These are phyloP conservation scores for Cladosporium colombiae DNA, from an alignment of 2,329 filamentous ascomycete species.

Conservation along the genomic window DNA sequence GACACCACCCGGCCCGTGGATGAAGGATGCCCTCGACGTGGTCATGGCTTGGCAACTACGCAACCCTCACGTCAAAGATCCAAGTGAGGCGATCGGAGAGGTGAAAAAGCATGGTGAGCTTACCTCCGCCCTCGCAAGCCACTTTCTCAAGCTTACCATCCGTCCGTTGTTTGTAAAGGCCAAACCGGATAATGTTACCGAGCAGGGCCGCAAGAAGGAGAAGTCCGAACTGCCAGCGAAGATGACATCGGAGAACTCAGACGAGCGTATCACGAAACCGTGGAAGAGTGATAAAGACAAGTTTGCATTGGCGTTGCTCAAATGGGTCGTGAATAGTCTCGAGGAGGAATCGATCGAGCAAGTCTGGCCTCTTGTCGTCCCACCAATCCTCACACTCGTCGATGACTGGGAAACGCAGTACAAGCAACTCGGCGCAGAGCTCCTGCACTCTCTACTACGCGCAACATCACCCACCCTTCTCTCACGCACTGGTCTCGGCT, in stretches of 20 bases:
- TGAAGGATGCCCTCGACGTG: slow-evolving; percentile 74
- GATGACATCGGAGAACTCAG: slow-evolving; percentile 35
- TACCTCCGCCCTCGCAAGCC: slow-evolving; percentile 49
- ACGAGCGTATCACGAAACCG: slow-evolving; percentile 52
- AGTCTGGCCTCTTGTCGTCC: slow-evolving; percentile 69
- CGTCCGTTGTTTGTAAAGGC: slow-evolving; percentile 66
- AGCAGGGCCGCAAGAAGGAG: slow-evolving; percentile 58
- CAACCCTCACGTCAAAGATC: slow-evolving; percentile 67
- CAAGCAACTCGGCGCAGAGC: slow-evolving; percentile 58
- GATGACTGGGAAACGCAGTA: slow-evolving; percentile 61
- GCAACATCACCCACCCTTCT: slow-evolving; percentile 58
- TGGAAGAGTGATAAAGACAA: slow-evolving; percentile 60
- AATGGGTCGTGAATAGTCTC: slow-evolving; percentile 60
- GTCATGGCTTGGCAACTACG: slow-evolving; percentile 87
- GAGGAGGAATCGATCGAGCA: slow-evolving; percentile 54
- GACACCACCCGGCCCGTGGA: slow-evolving; percentile 77
- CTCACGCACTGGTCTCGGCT: slow-evolving; percentile 62
- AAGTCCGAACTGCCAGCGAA: slow-evolving; percentile 42
- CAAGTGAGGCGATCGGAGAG: slow-evolving; percentile 48
- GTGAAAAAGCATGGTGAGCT: slow-evolving; percentile 52
- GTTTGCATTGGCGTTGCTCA: slow-evolving; percentile 57
- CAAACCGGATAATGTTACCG: slow-evolving; percentile 56
- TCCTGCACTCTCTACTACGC: slow-evolving; percentile 57
- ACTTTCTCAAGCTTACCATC: slow-evolving; percentile 63
- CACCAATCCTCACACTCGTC: slow-evolving; percentile 67